These are phyloP conservation scores for Hortiboletus campestris DNA, from an alignment of 768 basidiomycete species.

Conservation along the genomic window DNA sequence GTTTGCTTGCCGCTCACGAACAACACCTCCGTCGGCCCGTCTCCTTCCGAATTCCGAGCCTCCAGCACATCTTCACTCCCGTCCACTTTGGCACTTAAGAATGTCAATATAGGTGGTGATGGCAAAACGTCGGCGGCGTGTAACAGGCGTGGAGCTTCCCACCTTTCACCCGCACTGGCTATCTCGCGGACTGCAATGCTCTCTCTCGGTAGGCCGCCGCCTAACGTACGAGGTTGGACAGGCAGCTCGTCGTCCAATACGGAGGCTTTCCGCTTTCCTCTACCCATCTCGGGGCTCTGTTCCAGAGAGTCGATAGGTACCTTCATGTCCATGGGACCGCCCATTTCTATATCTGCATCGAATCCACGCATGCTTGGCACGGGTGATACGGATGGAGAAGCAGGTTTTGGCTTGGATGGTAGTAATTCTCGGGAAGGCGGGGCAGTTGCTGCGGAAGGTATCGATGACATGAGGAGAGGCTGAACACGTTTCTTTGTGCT, in stretches of 20 bases:
- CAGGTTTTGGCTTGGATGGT: constrained; percentile 24
- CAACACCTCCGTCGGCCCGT: constrained; percentile 64
- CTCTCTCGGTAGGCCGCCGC: constrained; percentile 61
- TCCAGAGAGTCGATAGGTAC: constrained; percentile 56
- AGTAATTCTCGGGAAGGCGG: constrained; percentile 13
- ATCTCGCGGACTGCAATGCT: constrained; percentile 57
- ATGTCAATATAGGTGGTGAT: constrained; percentile 59
- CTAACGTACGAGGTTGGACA: constrained; percentile 55
- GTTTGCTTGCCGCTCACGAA: constrained; percentile 64
- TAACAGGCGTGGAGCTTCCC: constrained; percentile 21
- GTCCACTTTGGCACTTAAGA: constrained; percentile 58
- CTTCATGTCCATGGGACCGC: constrained; percentile 50
- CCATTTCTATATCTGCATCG: constrained; percentile 41
- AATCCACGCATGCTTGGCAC: constrained; percentile 50
- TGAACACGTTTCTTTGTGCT: constrained; percentile 67
- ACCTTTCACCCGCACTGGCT: constrained; percentile 14
- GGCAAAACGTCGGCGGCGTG: constrained; percentile 31
- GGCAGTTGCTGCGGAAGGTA: constrained; percentile 36
- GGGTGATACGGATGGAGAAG: constrained; percentile 42
- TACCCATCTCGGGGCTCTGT: constrained; percentile 38
- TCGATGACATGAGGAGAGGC: constrained; percentile 38
- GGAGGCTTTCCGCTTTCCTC: constrained; percentile 54
- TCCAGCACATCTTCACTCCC: constrained; percentile 71
- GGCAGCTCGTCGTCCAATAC: constrained; percentile 40
- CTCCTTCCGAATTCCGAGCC: constrained; percentile 70